These are phyloP conservation scores for Parascedosporium putredinis DNA, from an alignment of 2,329 filamentous ascomycete species.

Conservation along the genomic window DNA sequence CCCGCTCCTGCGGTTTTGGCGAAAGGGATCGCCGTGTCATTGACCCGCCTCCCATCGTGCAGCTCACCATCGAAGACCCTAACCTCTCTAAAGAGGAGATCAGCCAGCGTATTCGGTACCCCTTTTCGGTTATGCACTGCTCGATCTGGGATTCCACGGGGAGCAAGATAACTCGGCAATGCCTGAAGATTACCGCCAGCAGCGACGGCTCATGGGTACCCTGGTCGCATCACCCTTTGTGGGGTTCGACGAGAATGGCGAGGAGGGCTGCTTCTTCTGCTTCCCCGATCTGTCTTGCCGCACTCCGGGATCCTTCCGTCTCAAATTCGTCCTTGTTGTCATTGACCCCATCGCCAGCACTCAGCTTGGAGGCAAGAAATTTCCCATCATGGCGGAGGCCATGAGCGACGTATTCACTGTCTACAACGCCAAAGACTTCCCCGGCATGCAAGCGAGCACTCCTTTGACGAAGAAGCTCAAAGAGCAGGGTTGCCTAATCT, in stretches of 20 bases:
- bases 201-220: constrained; percentile 69
- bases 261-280: constrained; percentile 75
- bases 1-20: constrained; percentile 72
- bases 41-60: constrained; percentile 73
- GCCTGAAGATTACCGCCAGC: constrained; percentile 61
- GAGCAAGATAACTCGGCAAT: constrained; percentile 59
- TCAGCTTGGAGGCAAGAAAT: constrained; percentile 35
- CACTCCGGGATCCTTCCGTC: constrained; percentile 63
- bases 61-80: constrained; percentile 55
- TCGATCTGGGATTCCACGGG: constrained; percentile 63
- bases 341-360: constrained; percentile 50
- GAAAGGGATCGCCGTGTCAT: constrained; percentile 74
- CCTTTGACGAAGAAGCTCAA: constrained; percentile 63
- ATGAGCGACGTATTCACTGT: constrained; percentile 67
- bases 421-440: constrained; percentile 77
- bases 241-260: constrained; percentile 60
- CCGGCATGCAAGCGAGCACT: constrained; percentile 72
- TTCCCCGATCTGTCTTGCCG: constrained; percentile 75
- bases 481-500: constrained; percentile 72
- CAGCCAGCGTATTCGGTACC: constrained; percentile 41
- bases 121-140: constrained; percentile 64
- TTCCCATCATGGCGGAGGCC: constrained; percentile 38
- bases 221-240: constrained; percentile 68
- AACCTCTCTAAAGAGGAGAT: constrained; percentile 44
- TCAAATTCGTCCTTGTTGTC: constrained; percentile 64